Evolutionary conservation across 2,329 filamentous ascomycete species (phyloP).

Genomic region (Ceratocystis ficicola): DNA sequence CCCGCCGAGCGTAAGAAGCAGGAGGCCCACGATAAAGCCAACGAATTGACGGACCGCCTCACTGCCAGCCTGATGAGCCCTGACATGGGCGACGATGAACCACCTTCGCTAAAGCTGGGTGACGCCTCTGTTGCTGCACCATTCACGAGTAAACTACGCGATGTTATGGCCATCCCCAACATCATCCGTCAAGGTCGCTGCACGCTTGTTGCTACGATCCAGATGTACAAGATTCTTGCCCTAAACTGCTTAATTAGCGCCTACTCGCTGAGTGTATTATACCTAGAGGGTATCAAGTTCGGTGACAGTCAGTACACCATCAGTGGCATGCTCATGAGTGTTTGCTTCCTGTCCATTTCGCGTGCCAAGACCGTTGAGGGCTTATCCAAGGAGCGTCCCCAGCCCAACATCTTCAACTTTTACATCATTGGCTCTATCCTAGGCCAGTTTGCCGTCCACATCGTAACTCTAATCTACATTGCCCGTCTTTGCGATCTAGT

Average conservation of each 20-base stretch:
- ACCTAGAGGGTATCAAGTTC: conserved; percentile 97
- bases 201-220: conserved; percentile 93
- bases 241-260: conserved; percentile 96
- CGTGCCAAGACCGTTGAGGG: conserved; percentile 90
- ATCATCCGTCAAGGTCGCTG: conserved; percentile 96
- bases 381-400: conserved; percentile 89
- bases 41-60: conserved; percentile 73
- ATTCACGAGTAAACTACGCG: conserved; percentile 94
- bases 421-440: conserved; percentile 98
- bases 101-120: conserved; percentile 89
- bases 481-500: conserved; percentile 75
- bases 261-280: conserved; percentile 91
- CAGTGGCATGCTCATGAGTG: conserved; percentile 98
- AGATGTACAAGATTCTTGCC: conserved; percentile 99
- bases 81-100: conserved; percentile 78
- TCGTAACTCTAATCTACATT: conserved; percentile 86
- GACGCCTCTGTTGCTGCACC: conserved; percentile 95
- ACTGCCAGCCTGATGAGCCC: conserved; percentile 79
- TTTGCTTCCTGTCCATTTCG: conserved; percentile 98
- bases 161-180: conserved; percentile 93
- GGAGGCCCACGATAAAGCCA: conserved; percentile 58
- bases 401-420: conserved; percentile 97
- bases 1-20: conserved; percentile 48
- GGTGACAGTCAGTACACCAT: conserved; percentile 97
- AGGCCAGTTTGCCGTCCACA: conserved; percentile 93